phyloP scores from a whole-genome alignment of 306 rosid genomes.

The Quercus rubra region DNA sequence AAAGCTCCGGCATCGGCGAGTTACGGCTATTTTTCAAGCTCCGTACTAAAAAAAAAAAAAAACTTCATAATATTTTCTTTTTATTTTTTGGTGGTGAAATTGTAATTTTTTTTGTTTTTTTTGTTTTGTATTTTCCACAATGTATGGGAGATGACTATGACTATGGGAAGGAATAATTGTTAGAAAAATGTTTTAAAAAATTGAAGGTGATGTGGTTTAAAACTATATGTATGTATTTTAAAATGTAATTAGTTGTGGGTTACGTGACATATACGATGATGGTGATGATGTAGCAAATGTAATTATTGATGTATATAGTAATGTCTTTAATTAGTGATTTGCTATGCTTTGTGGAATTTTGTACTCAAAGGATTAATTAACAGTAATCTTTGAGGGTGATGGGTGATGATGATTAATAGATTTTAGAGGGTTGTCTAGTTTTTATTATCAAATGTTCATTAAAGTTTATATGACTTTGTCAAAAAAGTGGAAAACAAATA shows the following conservation, averaged over 20 bases:
- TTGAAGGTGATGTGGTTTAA: neutral
- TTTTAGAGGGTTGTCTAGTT: no score
- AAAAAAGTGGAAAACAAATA: neutral
- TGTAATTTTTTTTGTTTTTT: neutral
- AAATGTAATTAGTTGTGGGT: neutral
- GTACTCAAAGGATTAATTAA: neutral
- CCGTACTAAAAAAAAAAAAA: neutral
- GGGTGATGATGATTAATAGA: no score
- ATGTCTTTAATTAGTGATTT: neutral
- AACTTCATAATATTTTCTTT: neutral
- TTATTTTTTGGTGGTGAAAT: neutral
- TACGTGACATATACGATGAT: neutral
- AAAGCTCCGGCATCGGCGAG: neutral
- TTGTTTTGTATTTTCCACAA: no score
- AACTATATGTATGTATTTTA: no score
- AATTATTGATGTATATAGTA: slow-evolving; percentile 7
- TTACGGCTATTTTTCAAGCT: neutral
- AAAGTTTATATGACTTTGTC: no score
- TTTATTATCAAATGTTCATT: no score
- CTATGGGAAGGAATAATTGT: no score
- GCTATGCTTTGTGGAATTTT: neutral
- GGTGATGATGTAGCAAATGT: neutral
- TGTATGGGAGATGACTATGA: no score
- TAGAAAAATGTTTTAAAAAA: neutral
- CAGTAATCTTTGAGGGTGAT: no score